Evolutionary conservation across 306 rosid genomes (phyloP).

Genomic region (Vigna hirtella): DNA sequence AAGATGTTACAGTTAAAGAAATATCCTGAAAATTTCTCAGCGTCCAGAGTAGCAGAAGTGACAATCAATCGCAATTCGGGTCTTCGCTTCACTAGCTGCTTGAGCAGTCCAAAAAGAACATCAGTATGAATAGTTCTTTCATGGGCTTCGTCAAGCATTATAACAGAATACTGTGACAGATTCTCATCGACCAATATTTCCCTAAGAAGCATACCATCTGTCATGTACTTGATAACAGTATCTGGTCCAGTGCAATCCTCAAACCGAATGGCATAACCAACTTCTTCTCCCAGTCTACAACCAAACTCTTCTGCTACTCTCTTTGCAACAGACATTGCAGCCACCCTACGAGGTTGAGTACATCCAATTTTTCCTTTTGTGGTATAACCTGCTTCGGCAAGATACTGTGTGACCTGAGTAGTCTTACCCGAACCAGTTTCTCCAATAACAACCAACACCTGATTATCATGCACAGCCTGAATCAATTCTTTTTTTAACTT

Average conservation of each 20-base stretch:
- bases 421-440: constrained; percentile 96
- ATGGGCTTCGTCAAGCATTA: constrained; percentile 96
- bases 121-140: constrained; percentile 85
- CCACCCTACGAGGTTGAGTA: constrained; percentile 94
- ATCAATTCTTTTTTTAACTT: constrained; percentile 79
- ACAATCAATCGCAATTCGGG: constrained; percentile 84
- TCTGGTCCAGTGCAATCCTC: constrained; percentile 90
- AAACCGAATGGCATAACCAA: constrained; percentile 88
- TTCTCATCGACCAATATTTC: constrained; percentile 79
- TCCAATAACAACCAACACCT: constrained; percentile 82
- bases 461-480: constrained; percentile 87
- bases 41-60: constrained; percentile 91
- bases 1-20: constrained; percentile 82
- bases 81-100: constrained; percentile 77
- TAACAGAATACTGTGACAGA: constrained; percentile 80
- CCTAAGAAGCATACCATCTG: constrained; percentile 88
- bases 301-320: constrained; percentile 95
- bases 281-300: constrained; percentile 88
- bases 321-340: constrained; percentile 91
- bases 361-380: constrained; percentile 86
- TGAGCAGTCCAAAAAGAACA: constrained; percentile 87
- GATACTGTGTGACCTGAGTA: constrained; percentile 93
- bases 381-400: constrained; percentile 85
- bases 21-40: constrained; percentile 87
- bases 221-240: constrained; percentile 89